Conservation (phyloP, 78 protist species). For the Anaeramoeba ignava region DNA sequence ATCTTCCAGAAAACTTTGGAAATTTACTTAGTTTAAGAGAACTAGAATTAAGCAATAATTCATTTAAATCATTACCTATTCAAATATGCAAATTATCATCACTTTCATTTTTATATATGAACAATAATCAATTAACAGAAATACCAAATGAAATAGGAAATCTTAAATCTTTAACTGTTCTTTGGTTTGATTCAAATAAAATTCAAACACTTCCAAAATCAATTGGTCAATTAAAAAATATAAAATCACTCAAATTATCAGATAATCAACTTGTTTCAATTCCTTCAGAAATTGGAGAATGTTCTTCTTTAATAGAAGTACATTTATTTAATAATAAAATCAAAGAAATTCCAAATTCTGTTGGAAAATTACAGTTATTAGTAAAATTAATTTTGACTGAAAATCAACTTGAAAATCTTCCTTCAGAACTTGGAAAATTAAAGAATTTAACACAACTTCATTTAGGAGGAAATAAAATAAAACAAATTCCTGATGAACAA, state of each 20-base stretch:
- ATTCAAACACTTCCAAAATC: neutral
- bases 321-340: no score
- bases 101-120: neutral
- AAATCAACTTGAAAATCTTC: no score
- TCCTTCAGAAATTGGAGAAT: neutral
- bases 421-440: no score
- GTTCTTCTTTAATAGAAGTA: no score
- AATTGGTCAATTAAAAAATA: neutral
- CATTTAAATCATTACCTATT: neutral
- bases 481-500: no score
- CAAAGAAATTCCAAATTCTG: no score
- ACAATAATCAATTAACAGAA: neutral
- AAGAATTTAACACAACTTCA: no score
- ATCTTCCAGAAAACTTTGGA: neutral
- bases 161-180: neutral
- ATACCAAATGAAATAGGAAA: neutral
- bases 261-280: neutral
- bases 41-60: neutral
- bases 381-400: no score
- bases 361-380: no score
- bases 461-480: no score
- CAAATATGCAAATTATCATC: neutral
- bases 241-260: neutral
- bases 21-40: neutral
- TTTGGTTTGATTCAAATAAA: neutral